Percentiles rank a stretch among this genome's conserved stretches.
Conservation (phyloP, 352 stramenopile species). For the Phytopythium mirpurense region DNA sequence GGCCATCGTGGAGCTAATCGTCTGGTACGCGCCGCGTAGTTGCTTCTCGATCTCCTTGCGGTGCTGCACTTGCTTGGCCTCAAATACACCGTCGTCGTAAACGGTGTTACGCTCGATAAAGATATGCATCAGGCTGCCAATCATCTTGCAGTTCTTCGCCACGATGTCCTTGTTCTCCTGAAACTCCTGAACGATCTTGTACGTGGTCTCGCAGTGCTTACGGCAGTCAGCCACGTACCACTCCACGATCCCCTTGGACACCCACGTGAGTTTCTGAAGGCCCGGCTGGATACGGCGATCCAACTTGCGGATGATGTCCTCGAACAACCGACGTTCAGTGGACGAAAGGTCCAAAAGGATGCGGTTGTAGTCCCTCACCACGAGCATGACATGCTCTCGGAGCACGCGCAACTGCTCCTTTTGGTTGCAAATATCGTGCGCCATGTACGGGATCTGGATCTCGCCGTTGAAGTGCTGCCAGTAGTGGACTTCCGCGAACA, state of each 20-base stretch:
- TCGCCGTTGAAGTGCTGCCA: conserved; percentile 92
- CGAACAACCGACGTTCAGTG: conserved; percentile 90
- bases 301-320: conserved; percentile 93
- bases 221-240: conserved; percentile 90
- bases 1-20: conserved; percentile 86
- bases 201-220: conserved; percentile 85
- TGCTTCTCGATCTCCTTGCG: conserved; percentile 79
- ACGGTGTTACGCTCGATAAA: conserved; percentile 92
- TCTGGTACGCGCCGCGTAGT: conserved; percentile 70
- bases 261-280: conserved; percentile 92
- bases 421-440: conserved; percentile 94
- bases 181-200: conserved; percentile 87
- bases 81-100: conserved; percentile 92
- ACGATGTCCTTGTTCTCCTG: conserved; percentile 89
- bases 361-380: conserved; percentile 94
- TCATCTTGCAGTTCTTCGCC: conserved; percentile 86
- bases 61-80: conserved; percentile 88
- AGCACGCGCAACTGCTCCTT: conserved; percentile 89
- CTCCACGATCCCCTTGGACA: conserved; percentile 89
- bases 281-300: conserved; percentile 91
- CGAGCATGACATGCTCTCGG: conserved; percentile 92
- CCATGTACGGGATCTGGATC: conserved; percentile 93
- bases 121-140: conserved; percentile 85
- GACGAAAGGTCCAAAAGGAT: conserved; percentile 90
- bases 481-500: conserved; percentile 92